Conservation (phyloP, 2,329 filamentous ascomycete species). For the Blumeria hordei region DNA sequence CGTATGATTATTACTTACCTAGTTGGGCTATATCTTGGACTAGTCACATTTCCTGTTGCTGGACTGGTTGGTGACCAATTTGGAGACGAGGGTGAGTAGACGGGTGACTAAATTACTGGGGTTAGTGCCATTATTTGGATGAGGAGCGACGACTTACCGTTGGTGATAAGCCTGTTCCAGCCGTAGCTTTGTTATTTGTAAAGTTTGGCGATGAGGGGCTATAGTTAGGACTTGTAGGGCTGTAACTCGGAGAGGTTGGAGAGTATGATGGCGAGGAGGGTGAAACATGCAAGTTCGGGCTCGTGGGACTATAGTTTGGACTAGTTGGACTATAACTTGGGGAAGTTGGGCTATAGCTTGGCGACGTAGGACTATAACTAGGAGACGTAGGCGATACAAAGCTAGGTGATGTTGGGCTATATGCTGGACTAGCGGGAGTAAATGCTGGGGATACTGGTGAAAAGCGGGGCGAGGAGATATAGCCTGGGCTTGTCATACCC, state of each 20-base stretch:
- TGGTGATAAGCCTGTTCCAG: conserved; percentile 2
- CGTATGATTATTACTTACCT: neutral
- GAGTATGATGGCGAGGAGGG: conserved; percentile 1
- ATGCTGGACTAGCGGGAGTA: conserved; percentile 15
- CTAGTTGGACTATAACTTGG: conserved; percentile 1
- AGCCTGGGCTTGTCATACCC: conserved; percentile 27
- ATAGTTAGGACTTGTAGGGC: conserved; percentile 2
- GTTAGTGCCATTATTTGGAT: neutral
- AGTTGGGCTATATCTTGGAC: conserved; percentile 2
- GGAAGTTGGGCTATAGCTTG: conserved; percentile 1
- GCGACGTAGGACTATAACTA: conserved; percentile 2
- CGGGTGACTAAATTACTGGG: neutral
- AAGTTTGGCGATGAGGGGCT: conserved; percentile 3
- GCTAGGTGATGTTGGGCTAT: conserved; percentile 15
- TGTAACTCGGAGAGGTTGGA: conserved; percentile 2
- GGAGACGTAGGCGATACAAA: conserved; percentile 24
- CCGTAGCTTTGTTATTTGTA: neutral
- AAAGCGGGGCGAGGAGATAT: conserved; percentile 21
- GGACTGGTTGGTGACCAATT: conserved; percentile 3
- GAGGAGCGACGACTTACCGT: neutral
- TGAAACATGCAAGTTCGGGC: conserved; percentile 2
- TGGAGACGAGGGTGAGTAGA: conserved; percentile 1
- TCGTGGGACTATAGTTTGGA: conserved; percentile 1
- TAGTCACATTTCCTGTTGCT: neutral
- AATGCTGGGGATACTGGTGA: conserved; percentile 33